Evolutionary conservation across 148 eudicot genomes (phyloP), one percentile per base, ranked within the genome.

Genomic region (Persicaria tinctoria): DNA sequence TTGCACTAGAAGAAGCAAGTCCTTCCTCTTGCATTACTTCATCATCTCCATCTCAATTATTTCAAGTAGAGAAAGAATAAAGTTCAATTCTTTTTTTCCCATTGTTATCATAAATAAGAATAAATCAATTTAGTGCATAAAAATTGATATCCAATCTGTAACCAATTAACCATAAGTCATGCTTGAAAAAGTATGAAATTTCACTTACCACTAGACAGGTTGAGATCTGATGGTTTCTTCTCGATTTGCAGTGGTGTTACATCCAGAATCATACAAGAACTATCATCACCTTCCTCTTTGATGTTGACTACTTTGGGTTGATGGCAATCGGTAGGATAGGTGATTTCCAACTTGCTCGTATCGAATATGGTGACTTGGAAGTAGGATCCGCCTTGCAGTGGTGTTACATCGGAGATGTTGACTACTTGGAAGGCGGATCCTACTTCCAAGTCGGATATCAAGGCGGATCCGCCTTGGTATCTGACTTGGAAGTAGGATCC

Each of bases 121-220:
- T 10, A 27, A 0, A 27, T 27, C 32, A 27, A 27, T 27, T 27
- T 27, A 27, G 32, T 27, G 32, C 32, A 27, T 27, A 27, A 27
- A 27, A 27, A 27, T 27, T 27, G 32, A 27, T 27, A 27, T 27
- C 32, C 32, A 57, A 18, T 17, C 1, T n/a, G n/a, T n/a, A n/a
- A n/a, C n/a, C n/a, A n/a, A 56, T 17, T n/a, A 3, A 56, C n/a
- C 4, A 27, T 12, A 2, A 53, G 12, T 9, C 16, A 8, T 51
- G 13, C 13, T 51, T 2, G 12, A 55, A 55, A 55, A 20, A 18
- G 32, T 57, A 6, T 5, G 63, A 57, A 57, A 57, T 20, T 17
- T 57, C 63, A 62, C 45, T 62, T 62, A 63, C 46, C 32, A 63
- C 46, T 63, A 63, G 69, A 63, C 69, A 32, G 69, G 69, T 8